A percentile compares a stretch with the other conserved stretches of the same genome.
Evolutionary conservation across 768 basidiomycete genomes (phyloP).

Genomic region (Tricholoma sp.): DNA sequence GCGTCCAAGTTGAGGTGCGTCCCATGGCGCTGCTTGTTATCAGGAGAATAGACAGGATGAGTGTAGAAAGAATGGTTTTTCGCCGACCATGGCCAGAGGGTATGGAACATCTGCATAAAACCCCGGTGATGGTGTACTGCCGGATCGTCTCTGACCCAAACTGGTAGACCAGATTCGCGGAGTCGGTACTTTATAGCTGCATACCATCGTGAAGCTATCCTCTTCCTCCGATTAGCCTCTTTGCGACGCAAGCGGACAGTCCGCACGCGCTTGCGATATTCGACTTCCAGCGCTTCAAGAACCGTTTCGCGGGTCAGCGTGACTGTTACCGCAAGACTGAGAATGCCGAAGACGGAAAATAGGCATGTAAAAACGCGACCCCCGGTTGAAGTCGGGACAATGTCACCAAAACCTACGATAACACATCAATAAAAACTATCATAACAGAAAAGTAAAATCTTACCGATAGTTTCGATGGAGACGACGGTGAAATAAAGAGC

Average conservation of each 20-base stretch:
- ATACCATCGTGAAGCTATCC: conserved; percentile 51
- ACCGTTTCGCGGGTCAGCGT: conserved; percentile 64
- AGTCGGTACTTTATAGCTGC: conserved; percentile 62
- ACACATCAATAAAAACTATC: conserved; percentile 6
- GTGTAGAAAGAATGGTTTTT: conserved; percentile 5
- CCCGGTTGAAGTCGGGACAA: conserved; percentile 44
- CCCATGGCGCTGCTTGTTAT: conserved; percentile 31
- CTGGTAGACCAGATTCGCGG: conserved; percentile 37
- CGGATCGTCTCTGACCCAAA: conserved; percentile 46
- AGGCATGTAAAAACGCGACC: conserved; percentile 56
- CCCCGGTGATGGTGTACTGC: background rate
- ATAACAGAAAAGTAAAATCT: conserved; percentile 9
- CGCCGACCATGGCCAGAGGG: conserved; percentile 6
- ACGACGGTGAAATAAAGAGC: conserved; percentile 76
- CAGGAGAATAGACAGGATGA: conserved; percentile 9
- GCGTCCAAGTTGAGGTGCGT: conserved; percentile 63
- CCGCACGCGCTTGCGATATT: conserved; percentile 51
- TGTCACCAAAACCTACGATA: conserved; percentile 67
- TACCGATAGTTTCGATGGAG: conserved; percentile 64
- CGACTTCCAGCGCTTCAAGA: conserved; percentile 67
- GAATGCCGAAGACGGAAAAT: conserved; percentile 55
- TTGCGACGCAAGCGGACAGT: conserved; percentile 42
- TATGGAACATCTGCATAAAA: background rate
- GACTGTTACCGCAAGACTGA: conserved; percentile 62
- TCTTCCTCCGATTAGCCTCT: conserved; percentile 33